These are phyloP conservation scores for Funneliformis caledonium DNA, from an alignment of 371 early-diverging fungal species.

Conservation along the genomic window DNA sequence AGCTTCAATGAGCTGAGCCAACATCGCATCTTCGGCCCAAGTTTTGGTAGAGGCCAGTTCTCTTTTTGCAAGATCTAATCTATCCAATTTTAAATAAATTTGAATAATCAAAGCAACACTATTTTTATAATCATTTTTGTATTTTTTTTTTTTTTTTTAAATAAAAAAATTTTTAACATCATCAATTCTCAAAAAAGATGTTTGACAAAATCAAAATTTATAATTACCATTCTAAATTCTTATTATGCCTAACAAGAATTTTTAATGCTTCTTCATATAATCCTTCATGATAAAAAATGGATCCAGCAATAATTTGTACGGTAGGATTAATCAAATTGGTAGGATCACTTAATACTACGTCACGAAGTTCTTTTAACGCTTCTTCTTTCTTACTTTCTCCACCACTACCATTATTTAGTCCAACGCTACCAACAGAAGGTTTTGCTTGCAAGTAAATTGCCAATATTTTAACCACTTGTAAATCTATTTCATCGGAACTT, in stretches of 20 bases:
- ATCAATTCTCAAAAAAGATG: too few species aligned
- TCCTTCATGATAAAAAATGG: constrained; percentile 53
- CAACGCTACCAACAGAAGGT: background rate
- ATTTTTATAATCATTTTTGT: constrained; percentile 11
- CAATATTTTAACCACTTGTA: constrained; percentile 61
- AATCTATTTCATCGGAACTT: constrained; percentile 49
- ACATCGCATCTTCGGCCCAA: constrained; percentile 90
- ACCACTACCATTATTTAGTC: background rate
- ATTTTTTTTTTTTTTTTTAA: background rate
- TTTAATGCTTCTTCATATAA: constrained; percentile 46
- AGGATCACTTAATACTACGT: constrained; percentile 54
- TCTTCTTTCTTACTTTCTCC: constrained; percentile 45
- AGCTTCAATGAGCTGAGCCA: constrained; percentile 93
- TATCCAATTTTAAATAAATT: constrained; percentile 78
- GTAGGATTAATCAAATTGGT: constrained; percentile 51
- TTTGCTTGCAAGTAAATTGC: constrained; percentile 58
- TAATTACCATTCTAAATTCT: constrained; percentile 31
- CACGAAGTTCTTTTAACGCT: constrained; percentile 49
- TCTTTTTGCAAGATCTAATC: constrained; percentile 87
- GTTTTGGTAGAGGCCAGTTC: constrained; percentile 71
- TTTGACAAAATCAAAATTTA: background rate
- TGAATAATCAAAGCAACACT: constrained; percentile 82
- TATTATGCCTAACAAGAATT: constrained; percentile 28
- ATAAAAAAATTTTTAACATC: background rate
- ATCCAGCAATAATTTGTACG: constrained; percentile 56